Base-by-base conservation (phyloP, 2,329 filamentous ascomycete genomes). In the Botrytis aclada region DNA sequence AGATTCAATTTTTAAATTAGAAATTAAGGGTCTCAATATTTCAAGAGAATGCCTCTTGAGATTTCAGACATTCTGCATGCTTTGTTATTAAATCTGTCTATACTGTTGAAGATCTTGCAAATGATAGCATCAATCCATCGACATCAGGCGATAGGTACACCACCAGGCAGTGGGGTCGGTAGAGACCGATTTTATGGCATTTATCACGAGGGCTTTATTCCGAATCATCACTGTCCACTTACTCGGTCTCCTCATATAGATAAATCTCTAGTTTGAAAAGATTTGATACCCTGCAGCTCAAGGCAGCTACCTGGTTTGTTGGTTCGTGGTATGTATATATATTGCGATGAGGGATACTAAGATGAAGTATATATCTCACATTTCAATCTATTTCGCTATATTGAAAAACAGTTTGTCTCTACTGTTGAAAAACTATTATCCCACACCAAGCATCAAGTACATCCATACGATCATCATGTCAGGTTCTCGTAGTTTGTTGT, bases 401-500 rank as follows among this genome's bases (percentile, higher is more conserved):
- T n/a, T 16, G 25, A n/a, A 54, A 54, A 25, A n/a, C 25, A 54
- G 12, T 54, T 54, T 14, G 16, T 54, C 47, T 54, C 47, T 10
- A 7, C 47, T n/a, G 25, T 6, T 25, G 7, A 5, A 16, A 7
- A n/a, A 16, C 47, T 54, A n/a, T 54, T n/a, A 54, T 54, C 25
- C 4, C 12, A n/a, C 16, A 54, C 47, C 47, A n/a, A 54, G n/a
- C 12, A n/a, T n/a, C 12, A n/a, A 54, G 1, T 54, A 14, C 5
- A n/a, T 54, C 47, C 12, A 54, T n/a, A 14, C 25, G 3, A 3
- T 54, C 47, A n/a, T 12, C 1, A 54, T 54, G 25, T 16, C 45
- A 51, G 12, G 0, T 0, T 14, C 45, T 12, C 3, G 10, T 25
- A 1, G 0, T 1, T 22, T 51, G 12, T 4, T 16, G 25, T 12